These are phyloP conservation scores for Magnolia kwangsiensis DNA, from an alignment of 164 flowering plant genomes.

Conservation along the genomic window DNA sequence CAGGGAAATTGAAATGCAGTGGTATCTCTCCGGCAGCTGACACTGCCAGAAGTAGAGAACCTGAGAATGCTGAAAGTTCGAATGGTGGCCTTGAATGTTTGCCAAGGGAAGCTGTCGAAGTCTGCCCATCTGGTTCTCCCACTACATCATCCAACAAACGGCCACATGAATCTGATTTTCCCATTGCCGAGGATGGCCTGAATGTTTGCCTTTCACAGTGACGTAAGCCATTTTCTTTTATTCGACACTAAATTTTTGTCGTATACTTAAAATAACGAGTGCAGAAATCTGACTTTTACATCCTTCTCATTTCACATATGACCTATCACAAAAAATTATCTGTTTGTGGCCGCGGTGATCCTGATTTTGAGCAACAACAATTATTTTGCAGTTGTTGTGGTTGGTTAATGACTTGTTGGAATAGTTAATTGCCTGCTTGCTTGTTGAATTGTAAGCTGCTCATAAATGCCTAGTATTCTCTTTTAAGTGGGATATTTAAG, in stretches of 20 bases:
- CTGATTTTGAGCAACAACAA: background rate
- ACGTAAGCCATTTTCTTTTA: conserved; percentile 38
- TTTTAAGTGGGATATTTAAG: no score
- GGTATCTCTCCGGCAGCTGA: conserved; percentile 23
- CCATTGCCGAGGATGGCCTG: conserved; percentile 23
- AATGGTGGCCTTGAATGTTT: conserved; percentile 9
- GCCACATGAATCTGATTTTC: conserved; percentile 23
- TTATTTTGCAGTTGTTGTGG: background rate
- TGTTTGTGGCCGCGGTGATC: background rate
- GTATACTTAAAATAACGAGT: background rate
- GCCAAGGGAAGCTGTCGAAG: conserved; percentile 22
- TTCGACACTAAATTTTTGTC: background rate
- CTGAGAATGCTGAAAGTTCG: conserved; percentile 23
- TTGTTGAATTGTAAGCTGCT: no score
- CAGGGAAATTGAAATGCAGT: conserved; percentile 18
- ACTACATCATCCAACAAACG: conserved; percentile 18
- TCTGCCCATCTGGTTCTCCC: conserved; percentile 18
- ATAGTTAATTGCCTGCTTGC: background rate
- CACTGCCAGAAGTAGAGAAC: conserved; percentile 23
- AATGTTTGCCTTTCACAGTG: conserved; percentile 33
- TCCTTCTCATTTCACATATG: background rate
- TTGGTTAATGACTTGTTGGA: background rate
- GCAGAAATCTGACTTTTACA: background rate
- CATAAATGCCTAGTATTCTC: no score
- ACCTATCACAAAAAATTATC: no score